Base-by-base conservation (phyloP, 805 yeast species). In the Yarrowia bubula region DNA sequence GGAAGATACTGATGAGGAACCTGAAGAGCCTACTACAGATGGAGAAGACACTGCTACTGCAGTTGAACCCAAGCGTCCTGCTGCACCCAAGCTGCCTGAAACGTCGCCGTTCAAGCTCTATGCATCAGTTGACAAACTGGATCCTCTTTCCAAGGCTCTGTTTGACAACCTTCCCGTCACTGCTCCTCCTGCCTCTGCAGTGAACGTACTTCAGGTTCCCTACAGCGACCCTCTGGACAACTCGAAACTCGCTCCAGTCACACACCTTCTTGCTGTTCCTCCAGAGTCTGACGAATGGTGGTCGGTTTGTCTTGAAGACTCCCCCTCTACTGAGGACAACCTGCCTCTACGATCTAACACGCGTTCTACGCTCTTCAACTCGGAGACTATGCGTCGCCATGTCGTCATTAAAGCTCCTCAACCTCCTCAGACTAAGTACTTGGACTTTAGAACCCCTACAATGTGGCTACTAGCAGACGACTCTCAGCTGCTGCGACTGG, bases 391-490 rank as follows among this genome's bases (percentile, higher is more conserved):
- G 48, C 66, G 70, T 8, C 68, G 71, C 11, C 71, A 70, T 22
- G 58, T 55, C 18, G 72, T 70, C 62, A 79, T 92, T 58, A 86
- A 88, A 68, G 98, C 99, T 0, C 99, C 99, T 6, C 83, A 84
- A 61, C 98, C 98, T 0, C 99, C 99, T 3, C 83, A 89, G 8
- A 77, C 90, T 66, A 86, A 87, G 70, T 89, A 90, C 71, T 78
- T 95, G 69, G 92, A 90, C 68, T 83, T 84, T 67, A 80, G 98
- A 68, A 87, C 93, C 1, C 98, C 98, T 3, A 91, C 98, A 0
- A 89, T 92, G 37, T 95, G 99, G 99, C 80, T 92, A 15, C 98
- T 98, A 0, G 92, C 88, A 69, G 99, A 95, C 74, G 99, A 95
- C 73, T 86, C 85, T 68, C 81, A 82, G 68, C 81, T 95, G 69